Conservation (phyloP, 1,139 yeast genomes). For the Debaryomyces sp. region DNA sequence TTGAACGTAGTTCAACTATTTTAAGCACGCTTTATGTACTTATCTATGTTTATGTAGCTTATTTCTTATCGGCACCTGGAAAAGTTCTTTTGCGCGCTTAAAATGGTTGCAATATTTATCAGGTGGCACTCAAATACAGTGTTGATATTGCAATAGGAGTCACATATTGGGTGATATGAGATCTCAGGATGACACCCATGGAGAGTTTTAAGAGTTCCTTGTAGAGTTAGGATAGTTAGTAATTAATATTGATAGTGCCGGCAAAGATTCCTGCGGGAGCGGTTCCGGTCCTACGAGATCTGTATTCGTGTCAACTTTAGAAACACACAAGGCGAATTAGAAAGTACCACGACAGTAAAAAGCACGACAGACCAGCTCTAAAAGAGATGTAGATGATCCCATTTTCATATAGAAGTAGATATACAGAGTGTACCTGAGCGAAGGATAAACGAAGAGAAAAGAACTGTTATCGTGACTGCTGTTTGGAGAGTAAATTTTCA, state of each 20-base stretch:
- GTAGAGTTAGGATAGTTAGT: neutral
- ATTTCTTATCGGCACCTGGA: conserved; percentile 7
- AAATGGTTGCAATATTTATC: conserved; percentile 7
- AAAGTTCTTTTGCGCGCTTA: conserved; percentile 4
- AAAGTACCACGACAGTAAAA: neutral
- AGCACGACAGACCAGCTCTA: neutral
- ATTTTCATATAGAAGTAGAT: neutral
- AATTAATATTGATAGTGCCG: neutral
- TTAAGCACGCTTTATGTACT: neutral
- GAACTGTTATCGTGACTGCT: conserved; percentile 7
- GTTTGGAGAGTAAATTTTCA: conserved; percentile 1
- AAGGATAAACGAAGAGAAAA: neutral
- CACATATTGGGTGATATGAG: neutral
- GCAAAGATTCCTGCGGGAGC: neutral
- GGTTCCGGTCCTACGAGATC: conserved; percentile 1
- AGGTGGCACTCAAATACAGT: neutral
- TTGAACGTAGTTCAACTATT: neutral
- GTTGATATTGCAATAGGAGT: neutral
- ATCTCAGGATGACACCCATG: neutral
- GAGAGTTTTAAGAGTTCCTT: neutral
- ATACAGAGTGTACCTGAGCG: neutral
- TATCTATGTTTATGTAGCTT: neutral
- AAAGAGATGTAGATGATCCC: too few species aligned
- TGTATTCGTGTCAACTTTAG: neutral
- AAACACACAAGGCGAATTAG: neutral